phyloP scores from a whole-genome alignment of 805 yeast genomes.

The Gaillardinia entomophila region DNA sequence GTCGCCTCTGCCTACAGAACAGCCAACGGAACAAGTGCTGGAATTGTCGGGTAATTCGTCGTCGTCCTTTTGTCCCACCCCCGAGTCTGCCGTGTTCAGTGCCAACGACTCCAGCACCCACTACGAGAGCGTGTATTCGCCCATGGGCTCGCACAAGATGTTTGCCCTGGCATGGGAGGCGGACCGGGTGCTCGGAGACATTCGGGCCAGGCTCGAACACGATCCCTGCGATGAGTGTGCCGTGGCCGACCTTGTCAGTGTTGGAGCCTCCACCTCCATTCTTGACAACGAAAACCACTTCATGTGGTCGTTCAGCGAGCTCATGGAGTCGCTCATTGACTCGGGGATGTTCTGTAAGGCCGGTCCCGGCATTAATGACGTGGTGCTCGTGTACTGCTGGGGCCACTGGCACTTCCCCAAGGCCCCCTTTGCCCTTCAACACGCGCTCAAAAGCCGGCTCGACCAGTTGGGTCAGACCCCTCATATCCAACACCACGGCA shows the following conservation, averaged over 20 bases:
- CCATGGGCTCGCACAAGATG: not conserved
- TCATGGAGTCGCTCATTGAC: conserved; percentile 6
- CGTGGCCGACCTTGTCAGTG: not conserved
- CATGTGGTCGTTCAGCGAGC: conserved; percentile 5
- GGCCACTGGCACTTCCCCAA: conserved; percentile 10
- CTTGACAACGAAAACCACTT: conserved; percentile 6
- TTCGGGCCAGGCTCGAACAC: not conserved
- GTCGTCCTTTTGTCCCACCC: no score
- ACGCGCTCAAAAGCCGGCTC: no score
- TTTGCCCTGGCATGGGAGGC: not conserved
- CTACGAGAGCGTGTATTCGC: no score
- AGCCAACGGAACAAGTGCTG: no score
- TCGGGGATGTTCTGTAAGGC: conserved; percentile 4
- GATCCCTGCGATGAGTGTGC: not conserved
- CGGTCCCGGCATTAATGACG: conserved; percentile 6
- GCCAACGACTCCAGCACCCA: no score
- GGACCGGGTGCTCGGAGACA: not conserved
- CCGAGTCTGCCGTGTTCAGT: no score
- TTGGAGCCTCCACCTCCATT: not conserved
- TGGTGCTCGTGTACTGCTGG: conserved; percentile 7
- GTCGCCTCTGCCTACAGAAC: no score
- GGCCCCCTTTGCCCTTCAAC: not conserved
- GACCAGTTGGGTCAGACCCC: not conserved
- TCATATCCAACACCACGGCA: not conserved
- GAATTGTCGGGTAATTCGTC: no score